Evolutionary conservation across 768 basidiomycete genomes (phyloP), one percentile per base, ranked within the genome.

Genomic region (Collybia mongolica): DNA sequence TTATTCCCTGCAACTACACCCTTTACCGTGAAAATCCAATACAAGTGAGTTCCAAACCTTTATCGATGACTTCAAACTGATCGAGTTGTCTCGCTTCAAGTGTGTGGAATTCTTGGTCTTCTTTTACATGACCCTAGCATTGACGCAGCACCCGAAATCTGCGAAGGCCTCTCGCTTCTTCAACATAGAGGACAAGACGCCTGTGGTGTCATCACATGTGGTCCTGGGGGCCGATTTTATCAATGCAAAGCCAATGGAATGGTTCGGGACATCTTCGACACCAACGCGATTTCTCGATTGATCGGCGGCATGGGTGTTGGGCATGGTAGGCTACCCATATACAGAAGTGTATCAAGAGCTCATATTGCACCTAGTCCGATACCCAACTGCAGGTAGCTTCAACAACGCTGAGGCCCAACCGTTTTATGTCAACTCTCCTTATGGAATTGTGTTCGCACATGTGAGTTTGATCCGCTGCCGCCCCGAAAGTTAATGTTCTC

Each of bases 351-450:
- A 20, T 38, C 20, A 35, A 36, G 44, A 17, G 37, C 49, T 37
- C 36, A 53, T 44, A 26, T 42, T 54, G 18, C 39, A 20, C 57
- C 6, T 60, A 98, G 97, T 96, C 48, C 85, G 97, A 51, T 98
- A 99, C 71, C 97, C 97, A 8, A 98, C 97, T 53, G 97, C 97
- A 46, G 97, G 97, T 44, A 93, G 93, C 63, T 97, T 93, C 51
- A 90, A 94, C 51, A 90, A 97, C 58, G 88, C 96, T 9, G 97
- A 99, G 66, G 95, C 97, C 6, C 97, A 99, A 65, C 97, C 97
- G 1, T 99, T 99, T 78, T 99, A 99, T 65, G 97, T 99, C 60
- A 99, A 99, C 73, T 96, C 94, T n/a, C 97, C 97, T 2, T 99
- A 98, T 67, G 97, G 97, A 45, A 96, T 99, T 63, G 93, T 95